Percentiles rank a stretch among this genome's conserved stretches.
These are phyloP conservation scores for Xylaria sp. DNA, from an alignment of 2,329 filamentous ascomycete genomes.

Conservation along the genomic window DNA sequence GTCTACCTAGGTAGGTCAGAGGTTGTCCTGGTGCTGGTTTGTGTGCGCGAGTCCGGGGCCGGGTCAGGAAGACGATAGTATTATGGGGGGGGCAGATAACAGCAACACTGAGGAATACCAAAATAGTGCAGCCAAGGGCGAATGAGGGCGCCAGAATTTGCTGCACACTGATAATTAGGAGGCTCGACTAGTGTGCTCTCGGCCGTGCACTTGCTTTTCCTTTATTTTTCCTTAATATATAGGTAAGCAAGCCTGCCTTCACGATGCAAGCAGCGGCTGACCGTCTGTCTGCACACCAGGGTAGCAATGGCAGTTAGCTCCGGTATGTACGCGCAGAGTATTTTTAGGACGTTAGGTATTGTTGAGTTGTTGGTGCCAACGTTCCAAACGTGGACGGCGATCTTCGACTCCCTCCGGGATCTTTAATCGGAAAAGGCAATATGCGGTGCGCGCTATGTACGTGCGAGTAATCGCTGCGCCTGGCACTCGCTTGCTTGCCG, in stretches of 20 bases:
- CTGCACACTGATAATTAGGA: constrained; percentile 16
- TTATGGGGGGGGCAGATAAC: background rate
- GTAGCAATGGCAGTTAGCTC: constrained; percentile 15
- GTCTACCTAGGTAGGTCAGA: background rate
- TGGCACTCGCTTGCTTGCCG: constrained; percentile 29
- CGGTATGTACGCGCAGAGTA: constrained; percentile 17
- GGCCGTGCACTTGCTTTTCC: constrained; percentile 27
- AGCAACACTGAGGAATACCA: constrained; percentile 7
- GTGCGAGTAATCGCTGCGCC: constrained; percentile 35
- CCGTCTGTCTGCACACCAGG: constrained; percentile 22
- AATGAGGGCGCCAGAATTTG: constrained; percentile 7
- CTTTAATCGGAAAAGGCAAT: constrained; percentile 38
- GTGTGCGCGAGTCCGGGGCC: constrained; percentile 6
- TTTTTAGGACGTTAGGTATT: constrained; percentile 31
- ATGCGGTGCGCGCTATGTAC: constrained; percentile 43
- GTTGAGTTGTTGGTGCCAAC: constrained; percentile 25
- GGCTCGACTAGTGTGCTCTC: constrained; percentile 12
- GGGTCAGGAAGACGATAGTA: background rate
- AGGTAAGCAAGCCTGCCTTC: constrained; percentile 21
- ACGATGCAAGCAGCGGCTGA: constrained; percentile 14
- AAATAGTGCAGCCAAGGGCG: constrained; percentile 13
- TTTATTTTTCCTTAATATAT: no score
- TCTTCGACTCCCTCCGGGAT: constrained; percentile 33
- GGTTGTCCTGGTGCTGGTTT: background rate
- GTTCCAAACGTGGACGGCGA: constrained; percentile 31